Evolutionary conservation across 257 asterid genomes (phyloP).

Genomic region (Solanum lycopersicoides): DNA sequence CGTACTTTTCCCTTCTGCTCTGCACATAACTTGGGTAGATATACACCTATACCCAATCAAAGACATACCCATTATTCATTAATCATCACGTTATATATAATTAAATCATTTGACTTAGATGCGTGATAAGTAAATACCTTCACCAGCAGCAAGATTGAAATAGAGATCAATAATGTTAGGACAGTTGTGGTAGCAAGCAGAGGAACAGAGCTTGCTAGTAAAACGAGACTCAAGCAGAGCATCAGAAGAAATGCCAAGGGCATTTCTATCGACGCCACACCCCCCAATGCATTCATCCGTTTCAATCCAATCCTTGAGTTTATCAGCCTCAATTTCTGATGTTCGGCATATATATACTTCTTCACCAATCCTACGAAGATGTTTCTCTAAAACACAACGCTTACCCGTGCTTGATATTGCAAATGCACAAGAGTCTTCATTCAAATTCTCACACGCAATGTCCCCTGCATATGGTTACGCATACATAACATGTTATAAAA

Average conservation of each 20-base stretch:
- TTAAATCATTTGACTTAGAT: background rate
- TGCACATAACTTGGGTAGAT: constrained; percentile 63
- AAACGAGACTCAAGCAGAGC: constrained; percentile 50
- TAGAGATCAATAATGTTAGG: constrained; percentile 67
- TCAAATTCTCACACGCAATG: constrained; percentile 42
- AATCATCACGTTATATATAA: background rate
- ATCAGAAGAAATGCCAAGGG: constrained; percentile 81
- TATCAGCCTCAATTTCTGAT: constrained; percentile 54
- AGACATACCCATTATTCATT: background rate
- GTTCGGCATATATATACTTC: constrained; percentile 42
- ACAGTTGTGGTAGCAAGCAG: constrained; percentile 42
- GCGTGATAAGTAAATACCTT: constrained; percentile 24
- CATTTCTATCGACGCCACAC: constrained; percentile 49
- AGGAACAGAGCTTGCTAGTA: constrained; percentile 50
- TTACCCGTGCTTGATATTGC: constrained; percentile 51
- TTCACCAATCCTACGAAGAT: constrained; percentile 26
- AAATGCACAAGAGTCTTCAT: constrained; percentile 39
- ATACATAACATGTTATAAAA: background rate
- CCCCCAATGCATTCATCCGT: constrained; percentile 46
- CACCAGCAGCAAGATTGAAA: constrained; percentile 83
- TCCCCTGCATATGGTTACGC: constrained; percentile 12
- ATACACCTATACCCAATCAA: constrained; percentile 26
- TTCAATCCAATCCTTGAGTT: constrained; percentile 40
- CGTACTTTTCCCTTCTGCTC: constrained; percentile 24
- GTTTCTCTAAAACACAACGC: constrained; percentile 72